Percentiles rank a stretch among this genome's conserved stretches.
phyloP scores from a whole-genome alignment of 2,329 filamentous ascomycete genomes.

The Epichloe gansuensis region DNA sequence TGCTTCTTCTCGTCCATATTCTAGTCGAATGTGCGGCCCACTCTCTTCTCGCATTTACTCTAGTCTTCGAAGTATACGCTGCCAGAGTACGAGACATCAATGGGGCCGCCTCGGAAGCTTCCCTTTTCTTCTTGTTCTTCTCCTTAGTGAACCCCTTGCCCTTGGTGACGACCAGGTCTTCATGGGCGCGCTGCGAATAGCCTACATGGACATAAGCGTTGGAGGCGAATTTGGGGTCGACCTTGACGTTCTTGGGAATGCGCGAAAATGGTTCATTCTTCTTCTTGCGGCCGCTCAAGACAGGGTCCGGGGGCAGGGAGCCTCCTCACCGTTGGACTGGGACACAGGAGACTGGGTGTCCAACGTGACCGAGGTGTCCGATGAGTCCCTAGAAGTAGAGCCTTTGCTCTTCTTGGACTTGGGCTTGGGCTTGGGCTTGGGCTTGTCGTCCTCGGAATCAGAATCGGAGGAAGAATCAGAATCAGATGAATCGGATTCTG shows the following conservation, averaged over 20 bases:
- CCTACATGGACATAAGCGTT: slow-evolving; percentile 76
- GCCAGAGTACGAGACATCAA: slow-evolving; percentile 72
- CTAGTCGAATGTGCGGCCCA: no score
- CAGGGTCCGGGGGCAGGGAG: slow-evolving; percentile 41
- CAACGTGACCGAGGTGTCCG: slow-evolving; percentile 38
- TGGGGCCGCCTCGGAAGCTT: slow-evolving; percentile 76
- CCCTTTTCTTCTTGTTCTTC: slow-evolving; percentile 99
- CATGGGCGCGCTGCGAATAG: slow-evolving; percentile 80
- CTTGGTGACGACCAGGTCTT: slow-evolving; percentile 79
- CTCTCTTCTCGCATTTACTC: slow-evolving; percentile 8
- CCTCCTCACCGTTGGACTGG: slow-evolving; percentile 23
- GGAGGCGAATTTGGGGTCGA: slow-evolving; percentile 58
- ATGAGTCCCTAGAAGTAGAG: slow-evolving; percentile 17
- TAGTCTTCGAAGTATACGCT: slow-evolving; percentile 93
- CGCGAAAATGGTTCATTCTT: slow-evolving; percentile 63
- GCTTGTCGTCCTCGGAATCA: slow-evolving; percentile 18
- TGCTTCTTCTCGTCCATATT: not conserved
- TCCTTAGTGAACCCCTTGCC: slow-evolving; percentile 99
- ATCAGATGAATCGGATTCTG: slow-evolving; percentile 14
- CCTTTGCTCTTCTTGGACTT: slow-evolving; percentile 11
- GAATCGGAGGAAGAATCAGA: slow-evolving; percentile 24
- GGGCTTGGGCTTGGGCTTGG: slow-evolving; percentile 8
- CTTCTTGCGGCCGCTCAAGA: slow-evolving; percentile 30
- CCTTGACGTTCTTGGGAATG: slow-evolving; percentile 55
- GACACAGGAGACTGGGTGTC: slow-evolving; percentile 35